Conservation (phyloP, 2,329 filamentous ascomycete genomes). For the Stenocarpella maydis region DNA sequence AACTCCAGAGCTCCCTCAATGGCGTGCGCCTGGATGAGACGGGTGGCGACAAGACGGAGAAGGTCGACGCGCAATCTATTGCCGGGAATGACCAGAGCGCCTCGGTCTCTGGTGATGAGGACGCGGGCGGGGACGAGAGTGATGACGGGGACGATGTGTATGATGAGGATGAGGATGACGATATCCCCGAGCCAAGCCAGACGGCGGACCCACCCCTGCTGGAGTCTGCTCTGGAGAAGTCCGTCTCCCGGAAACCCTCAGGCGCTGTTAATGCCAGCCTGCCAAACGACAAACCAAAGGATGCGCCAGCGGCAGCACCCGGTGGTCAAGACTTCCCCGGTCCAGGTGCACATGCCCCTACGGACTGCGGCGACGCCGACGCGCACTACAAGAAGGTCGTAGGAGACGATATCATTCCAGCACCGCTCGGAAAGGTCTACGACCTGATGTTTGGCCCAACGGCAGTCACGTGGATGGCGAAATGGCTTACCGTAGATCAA, state of each 20-base stretch:
- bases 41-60: slow-evolving; percentile 91
- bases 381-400: slow-evolving; percentile 86
- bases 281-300: slow-evolving; percentile 58
- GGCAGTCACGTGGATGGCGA: slow-evolving; percentile 83
- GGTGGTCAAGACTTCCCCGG: slow-evolving; percentile 78
- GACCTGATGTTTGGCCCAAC: slow-evolving; percentile 84
- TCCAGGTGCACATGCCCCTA: slow-evolving; percentile 80
- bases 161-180: slow-evolving; percentile 78
- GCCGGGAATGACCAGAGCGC: slow-evolving; percentile 58
- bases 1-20: slow-evolving; percentile 88
- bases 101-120: slow-evolving; percentile 61
- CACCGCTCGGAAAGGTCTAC: slow-evolving; percentile 92
- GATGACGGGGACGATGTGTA: slow-evolving; percentile 83
- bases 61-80: slow-evolving; percentile 66
- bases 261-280: slow-evolving; percentile 57
- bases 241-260: slow-evolving; percentile 76
- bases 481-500: slow-evolving; percentile 86
- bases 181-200: slow-evolving; percentile 51
- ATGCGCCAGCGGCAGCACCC: slow-evolving; percentile 52
- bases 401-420: slow-evolving; percentile 85
- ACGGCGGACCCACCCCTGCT: slow-evolving; percentile 51
- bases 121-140: slow-evolving; percentile 66
- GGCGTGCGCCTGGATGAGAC: slow-evolving; percentile 83
- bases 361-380: slow-evolving; percentile 81
- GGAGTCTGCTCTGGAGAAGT: slow-evolving; percentile 68